These are phyloP conservation scores for Eremochloa ophiuroides DNA, from an alignment of 176 grass and related monocot species.

Conservation along the genomic window DNA sequence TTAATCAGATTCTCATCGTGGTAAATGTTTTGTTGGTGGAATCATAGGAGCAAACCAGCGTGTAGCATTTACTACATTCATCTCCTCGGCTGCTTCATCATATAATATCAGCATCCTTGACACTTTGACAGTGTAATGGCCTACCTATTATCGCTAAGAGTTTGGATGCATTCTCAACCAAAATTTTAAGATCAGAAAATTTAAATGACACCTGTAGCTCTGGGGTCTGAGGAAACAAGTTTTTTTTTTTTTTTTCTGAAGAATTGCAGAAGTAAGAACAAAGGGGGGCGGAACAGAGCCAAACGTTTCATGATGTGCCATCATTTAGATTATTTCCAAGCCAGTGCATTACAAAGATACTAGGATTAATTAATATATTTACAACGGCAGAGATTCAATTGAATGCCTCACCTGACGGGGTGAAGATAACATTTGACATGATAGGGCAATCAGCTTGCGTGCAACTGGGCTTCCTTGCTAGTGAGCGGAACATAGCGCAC, in stretches of 20 bases:
- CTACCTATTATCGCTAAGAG: not conserved
- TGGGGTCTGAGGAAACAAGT: not conserved
- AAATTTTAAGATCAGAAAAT: not conserved
- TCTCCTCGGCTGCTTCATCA: not conserved
- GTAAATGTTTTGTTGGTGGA: constrained; percentile 9
- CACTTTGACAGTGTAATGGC: not conserved
- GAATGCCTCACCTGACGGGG: not conserved
- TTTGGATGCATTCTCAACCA: not conserved
- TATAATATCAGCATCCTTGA: not conserved
- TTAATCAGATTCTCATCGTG: not conserved
- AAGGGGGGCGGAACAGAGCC: not conserved
- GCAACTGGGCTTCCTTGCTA: constrained; percentile 53
- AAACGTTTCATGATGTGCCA: not conserved
- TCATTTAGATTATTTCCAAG: constrained; percentile 3
- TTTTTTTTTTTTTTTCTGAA: no score
- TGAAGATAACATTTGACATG: not conserved
- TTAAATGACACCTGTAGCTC: not conserved
- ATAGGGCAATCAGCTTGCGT: constrained; percentile 28
- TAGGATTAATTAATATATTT: constrained; percentile 18
- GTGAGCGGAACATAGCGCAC: constrained; percentile 72
- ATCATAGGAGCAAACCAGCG: not conserved
- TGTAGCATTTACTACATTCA: not conserved
- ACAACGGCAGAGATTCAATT: not conserved
- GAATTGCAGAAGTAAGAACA: not conserved
- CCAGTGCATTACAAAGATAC: not conserved